These are phyloP conservation scores for Agastache rugosa DNA, from an alignment of 257 asterid species.

Conservation along the genomic window DNA sequence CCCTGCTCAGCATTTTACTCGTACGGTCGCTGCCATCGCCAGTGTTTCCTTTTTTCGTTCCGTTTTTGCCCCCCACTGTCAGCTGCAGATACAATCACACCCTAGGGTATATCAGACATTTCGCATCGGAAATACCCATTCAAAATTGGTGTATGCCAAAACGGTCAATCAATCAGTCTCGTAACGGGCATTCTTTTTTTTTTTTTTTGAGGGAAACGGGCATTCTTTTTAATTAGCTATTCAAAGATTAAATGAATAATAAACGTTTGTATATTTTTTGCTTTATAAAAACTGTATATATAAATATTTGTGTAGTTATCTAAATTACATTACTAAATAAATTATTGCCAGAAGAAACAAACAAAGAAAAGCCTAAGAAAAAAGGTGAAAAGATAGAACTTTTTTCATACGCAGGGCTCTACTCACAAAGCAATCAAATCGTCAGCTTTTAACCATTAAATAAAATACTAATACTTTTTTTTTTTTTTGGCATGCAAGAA, in stretches of 20 bases:
- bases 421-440: slow-evolving; percentile 40
- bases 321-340: slow-evolving; percentile 10
- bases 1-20: slow-evolving; percentile 73
- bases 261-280: too few relatives aligned
- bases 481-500: background rate
- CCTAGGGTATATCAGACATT: slow-evolving; percentile 35
- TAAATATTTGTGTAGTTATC: background rate
- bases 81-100: slow-evolving; percentile 44
- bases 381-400: slow-evolving; percentile 37
- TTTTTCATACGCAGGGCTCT: slow-evolving; percentile 36
- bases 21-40: slow-evolving; percentile 59
- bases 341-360: slow-evolving; percentile 15
- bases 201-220: too few relatives aligned
- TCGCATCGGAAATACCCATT: background rate
- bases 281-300: too few relatives aligned
- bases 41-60: slow-evolving; percentile 42
- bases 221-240: background rate
- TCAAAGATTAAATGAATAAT: background rate
- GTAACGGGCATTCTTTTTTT: background rate
- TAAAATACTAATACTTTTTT: background rate
- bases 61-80: slow-evolving; percentile 72
- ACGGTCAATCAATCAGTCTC: background rate
- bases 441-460: slow-evolving; percentile 18
- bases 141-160: background rate
- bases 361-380: slow-evolving; percentile 29